Conservation (phyloP, 192 early-diverging fungal species). For the Mycoemilia scoparia region DNA sequence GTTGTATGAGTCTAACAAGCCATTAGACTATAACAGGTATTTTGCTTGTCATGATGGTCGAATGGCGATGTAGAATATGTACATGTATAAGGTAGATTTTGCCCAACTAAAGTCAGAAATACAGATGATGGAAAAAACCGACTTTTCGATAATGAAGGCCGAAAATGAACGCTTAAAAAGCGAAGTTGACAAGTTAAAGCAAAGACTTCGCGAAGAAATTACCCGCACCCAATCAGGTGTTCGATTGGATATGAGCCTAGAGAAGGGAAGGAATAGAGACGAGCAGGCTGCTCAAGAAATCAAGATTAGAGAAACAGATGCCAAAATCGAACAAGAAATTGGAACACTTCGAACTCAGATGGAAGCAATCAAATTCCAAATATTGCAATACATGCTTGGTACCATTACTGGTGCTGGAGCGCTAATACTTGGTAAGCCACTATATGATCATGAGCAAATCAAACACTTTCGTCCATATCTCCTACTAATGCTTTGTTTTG, state of each 20-base stretch:
- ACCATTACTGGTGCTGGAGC: constrained; percentile 74
- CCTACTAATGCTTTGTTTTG: no score
- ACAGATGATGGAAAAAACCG: constrained; percentile 77
- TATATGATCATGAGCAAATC: constrained; percentile 40
- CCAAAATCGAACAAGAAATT: constrained; percentile 79
- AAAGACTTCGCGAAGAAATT: constrained; percentile 65
- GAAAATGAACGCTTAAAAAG: constrained; percentile 60
- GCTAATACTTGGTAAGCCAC: no score
- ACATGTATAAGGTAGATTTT: constrained; percentile 80
- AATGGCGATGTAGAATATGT: no score
- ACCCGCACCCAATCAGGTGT: constrained; percentile 67
- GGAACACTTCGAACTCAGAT: constrained; percentile 59
- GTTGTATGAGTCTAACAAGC: background rate
- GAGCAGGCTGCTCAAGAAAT: constrained; percentile 65
- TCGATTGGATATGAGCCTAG: constrained; percentile 68
- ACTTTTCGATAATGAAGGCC: constrained; percentile 61
- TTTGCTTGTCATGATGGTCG: constrained; percentile 1
- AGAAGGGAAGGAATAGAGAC: constrained; percentile 77
- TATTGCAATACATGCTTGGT: constrained; percentile 64
- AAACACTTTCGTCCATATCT: no score
- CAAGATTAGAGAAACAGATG: constrained; percentile 68
- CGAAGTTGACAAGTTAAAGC: constrained; percentile 72
- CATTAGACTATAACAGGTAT: background rate
- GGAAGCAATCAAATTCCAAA: constrained; percentile 75
- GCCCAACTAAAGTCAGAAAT: constrained; percentile 74